phyloP scores from a whole-genome alignment of 176 grass and related monocot genomes.

The Carex scoparia region DNA sequence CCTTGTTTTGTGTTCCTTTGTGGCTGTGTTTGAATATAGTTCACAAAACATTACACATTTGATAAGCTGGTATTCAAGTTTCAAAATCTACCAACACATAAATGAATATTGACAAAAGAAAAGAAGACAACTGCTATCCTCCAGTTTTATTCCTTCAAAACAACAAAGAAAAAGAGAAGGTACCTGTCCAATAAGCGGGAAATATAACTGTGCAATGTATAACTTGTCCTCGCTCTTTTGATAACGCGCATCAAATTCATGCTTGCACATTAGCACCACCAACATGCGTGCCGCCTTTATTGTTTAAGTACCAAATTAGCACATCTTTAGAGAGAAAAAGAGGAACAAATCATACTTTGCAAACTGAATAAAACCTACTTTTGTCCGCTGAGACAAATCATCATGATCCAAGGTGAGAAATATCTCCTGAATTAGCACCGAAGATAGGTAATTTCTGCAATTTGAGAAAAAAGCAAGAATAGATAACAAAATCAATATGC shows the following conservation, averaged over 20 bases:
- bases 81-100: not conserved
- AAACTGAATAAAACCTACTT: constrained; percentile 47
- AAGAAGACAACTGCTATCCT: not conserved
- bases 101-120: not conserved
- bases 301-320: not conserved
- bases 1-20: not conserved
- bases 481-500: not conserved
- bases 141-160: not conserved
- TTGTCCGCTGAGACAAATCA: constrained; percentile 87
- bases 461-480: constrained; percentile 14
- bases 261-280: constrained; percentile 91
- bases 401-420: constrained; percentile 99
- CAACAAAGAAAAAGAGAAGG: not conserved
- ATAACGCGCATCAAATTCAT: constrained; percentile 97
- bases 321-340: not conserved
- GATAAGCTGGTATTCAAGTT: not conserved
- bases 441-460: constrained; percentile 93
- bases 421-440: constrained; percentile 98
- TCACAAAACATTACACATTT: not conserved
- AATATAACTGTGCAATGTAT: constrained; percentile 96
- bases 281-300: constrained; percentile 92
- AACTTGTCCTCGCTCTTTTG: constrained; percentile 94
- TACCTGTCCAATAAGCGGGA: constrained; percentile 95
- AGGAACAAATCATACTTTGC: not conserved
- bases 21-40: not conserved